Conservation (phyloP, 345 rosid genomes). For the Salix brachista region DNA sequence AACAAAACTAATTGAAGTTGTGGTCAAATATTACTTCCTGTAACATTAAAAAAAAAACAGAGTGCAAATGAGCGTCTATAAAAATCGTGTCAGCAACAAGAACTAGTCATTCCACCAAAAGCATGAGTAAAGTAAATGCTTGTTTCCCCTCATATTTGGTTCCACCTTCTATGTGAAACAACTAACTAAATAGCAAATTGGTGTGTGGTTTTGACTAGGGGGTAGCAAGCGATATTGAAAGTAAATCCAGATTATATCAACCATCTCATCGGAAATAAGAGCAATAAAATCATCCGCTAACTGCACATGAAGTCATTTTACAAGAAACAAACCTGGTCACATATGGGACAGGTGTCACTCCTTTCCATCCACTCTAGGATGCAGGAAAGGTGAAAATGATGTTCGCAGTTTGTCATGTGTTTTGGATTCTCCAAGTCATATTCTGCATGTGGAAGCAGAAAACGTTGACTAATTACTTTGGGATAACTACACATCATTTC, state of each 20-base stretch:
- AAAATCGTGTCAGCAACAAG: background rate
- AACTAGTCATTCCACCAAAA: background rate
- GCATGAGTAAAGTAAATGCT: background rate
- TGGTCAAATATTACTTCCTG: slow-evolving; percentile 21
- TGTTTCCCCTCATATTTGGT: background rate
- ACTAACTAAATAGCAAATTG: background rate
- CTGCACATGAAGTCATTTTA: background rate
- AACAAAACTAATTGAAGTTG: slow-evolving; percentile 7
- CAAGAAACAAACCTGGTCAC: slow-evolving; percentile 27
- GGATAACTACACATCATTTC: background rate
- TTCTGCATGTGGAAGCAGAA: slow-evolving; percentile 12
- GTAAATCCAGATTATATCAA: background rate
- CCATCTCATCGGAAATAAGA: background rate
- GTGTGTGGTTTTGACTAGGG: background rate
- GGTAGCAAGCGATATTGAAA: background rate
- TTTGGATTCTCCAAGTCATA: slow-evolving; percentile 26
- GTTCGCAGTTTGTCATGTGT: slow-evolving; percentile 23
- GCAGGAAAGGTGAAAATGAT: slow-evolving; percentile 33
- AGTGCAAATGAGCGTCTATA: background rate
- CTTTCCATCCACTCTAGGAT: slow-evolving; percentile 35
- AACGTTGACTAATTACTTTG: background rate
- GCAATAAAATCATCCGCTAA: background rate
- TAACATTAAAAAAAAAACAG: background rate
- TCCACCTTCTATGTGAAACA: background rate
- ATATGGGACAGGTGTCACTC: slow-evolving; percentile 31